Conservation (phyloP, 2,329 filamentous ascomycete genomes). For the Ceratocystis harringtonii region DNA sequence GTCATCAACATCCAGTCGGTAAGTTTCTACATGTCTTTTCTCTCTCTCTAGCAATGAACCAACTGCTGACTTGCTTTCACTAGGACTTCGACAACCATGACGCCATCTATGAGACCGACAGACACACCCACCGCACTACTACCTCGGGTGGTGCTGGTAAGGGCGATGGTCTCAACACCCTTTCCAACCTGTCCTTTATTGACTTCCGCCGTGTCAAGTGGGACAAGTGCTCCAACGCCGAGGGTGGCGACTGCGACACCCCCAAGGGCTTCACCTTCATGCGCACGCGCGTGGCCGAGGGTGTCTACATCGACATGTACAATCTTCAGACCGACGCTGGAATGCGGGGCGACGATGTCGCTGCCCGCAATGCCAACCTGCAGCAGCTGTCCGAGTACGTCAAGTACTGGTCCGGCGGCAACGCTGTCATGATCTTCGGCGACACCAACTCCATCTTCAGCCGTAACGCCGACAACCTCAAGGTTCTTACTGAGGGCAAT, state of each 20-base stretch:
- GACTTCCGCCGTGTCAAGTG: slow-evolving; percentile 44
- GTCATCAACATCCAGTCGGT: slow-evolving; percentile 52
- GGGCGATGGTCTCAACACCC: slow-evolving; percentile 48
- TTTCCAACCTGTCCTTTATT: slow-evolving; percentile 43
- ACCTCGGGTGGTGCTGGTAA: slow-evolving; percentile 51
- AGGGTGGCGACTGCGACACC: slow-evolving; percentile 46
- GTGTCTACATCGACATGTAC: slow-evolving; percentile 45
- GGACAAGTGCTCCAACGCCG: slow-evolving; percentile 41
- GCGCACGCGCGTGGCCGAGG: slow-evolving; percentile 34
- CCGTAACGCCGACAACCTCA: slow-evolving; percentile 39
- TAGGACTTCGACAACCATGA: slow-evolving; percentile 53
- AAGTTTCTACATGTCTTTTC: slow-evolving; percentile 1
- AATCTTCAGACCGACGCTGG: slow-evolving; percentile 55
- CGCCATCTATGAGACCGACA: slow-evolving; percentile 44
- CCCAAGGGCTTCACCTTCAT: slow-evolving; percentile 58
- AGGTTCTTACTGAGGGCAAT: slow-evolving; percentile 35
- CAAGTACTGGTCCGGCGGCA: slow-evolving; percentile 38
- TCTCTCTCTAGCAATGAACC: not conserved
- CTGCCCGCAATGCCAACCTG: slow-evolving; percentile 43
- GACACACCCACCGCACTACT: slow-evolving; percentile 43
- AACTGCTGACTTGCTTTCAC: not conserved
- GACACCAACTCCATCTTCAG: slow-evolving; percentile 54
- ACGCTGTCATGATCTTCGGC: slow-evolving; percentile 48
- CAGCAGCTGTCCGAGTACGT: slow-evolving; percentile 45
- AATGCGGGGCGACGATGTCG: slow-evolving; percentile 35